phyloP scores from a whole-genome alignment of 305 asterid genomes.

The Fraxinus paxiana region DNA sequence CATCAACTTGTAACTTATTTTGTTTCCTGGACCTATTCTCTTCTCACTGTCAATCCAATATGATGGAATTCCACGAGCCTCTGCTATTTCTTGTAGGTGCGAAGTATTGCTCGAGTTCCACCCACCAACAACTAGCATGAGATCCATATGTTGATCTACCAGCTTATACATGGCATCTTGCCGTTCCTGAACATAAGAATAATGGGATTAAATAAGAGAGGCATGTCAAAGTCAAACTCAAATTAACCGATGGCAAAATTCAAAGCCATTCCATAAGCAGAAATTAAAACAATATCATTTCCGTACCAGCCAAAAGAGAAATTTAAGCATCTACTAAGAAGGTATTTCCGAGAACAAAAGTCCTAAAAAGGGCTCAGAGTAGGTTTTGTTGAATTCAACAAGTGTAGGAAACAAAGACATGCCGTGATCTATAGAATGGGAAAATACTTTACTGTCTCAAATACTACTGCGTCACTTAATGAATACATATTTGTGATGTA shows the following conservation, averaged over 20 bases:
- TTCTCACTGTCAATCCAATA: slow-evolving; percentile 87
- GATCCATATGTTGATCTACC: slow-evolving; percentile 76
- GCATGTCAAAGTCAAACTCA: not conserved
- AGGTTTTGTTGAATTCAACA: not conserved
- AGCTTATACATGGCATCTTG: slow-evolving; percentile 99
- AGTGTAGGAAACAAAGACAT: not conserved
- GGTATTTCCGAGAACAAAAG: not conserved
- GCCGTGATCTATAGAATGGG: not conserved
- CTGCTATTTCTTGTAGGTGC: slow-evolving; percentile 93
- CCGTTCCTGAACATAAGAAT: slow-evolving; percentile 56
- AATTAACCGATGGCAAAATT: not conserved
- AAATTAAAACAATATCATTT: not conserved
- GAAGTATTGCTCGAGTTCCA: slow-evolving; percentile 99
- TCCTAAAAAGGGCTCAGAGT: not conserved
- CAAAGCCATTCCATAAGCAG: not conserved
- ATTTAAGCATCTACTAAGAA: not conserved
- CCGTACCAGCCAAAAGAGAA: not conserved
- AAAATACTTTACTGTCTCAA: not conserved
- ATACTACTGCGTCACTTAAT: not conserved
- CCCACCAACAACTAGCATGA: slow-evolving; percentile 90
- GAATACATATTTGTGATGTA: not conserved
- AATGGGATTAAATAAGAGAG: slow-evolving; percentile 16
- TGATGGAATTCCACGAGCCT: slow-evolving; percentile 87
- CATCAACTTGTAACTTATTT: slow-evolving; percentile 69
- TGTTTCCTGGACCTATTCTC: slow-evolving; percentile 95